A percentile compares a stretch with the other conserved stretches of the same genome.
Conservation (phyloP, 73 alveolate genomes). For the Stentor roeselii region DNA sequence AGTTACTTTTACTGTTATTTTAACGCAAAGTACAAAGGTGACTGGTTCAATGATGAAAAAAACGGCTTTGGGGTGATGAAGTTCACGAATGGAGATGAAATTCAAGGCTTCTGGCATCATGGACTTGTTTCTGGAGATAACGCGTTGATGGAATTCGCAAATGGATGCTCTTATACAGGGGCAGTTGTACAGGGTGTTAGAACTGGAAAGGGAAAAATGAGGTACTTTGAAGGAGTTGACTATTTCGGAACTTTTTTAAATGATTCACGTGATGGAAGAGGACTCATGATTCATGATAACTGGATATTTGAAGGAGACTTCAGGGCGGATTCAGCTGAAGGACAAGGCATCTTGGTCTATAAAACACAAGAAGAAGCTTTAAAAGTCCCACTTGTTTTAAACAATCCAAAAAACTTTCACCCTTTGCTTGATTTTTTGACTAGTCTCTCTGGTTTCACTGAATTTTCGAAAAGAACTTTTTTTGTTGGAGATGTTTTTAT, state of each 20-base stretch:
- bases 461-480: not conserved
- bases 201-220: conserved; percentile 77
- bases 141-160: not conserved
- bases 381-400: not conserved
- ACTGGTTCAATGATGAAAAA: not conserved
- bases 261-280: conserved; percentile 57
- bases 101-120: conserved; percentile 5
- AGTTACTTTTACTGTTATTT: not conserved
- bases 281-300: conserved; percentile 50
- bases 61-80: conserved; percentile 8
- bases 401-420: not conserved
- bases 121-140: not conserved
- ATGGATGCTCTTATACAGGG: conserved; percentile 88
- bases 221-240: conserved; percentile 71
- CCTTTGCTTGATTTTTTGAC: not conserved
- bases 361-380: conserved; percentile 3
- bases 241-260: conserved; percentile 78
- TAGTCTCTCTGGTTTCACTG: not conserved
- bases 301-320: conserved; percentile 68
- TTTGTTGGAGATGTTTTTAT: not conserved
- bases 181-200: conserved; percentile 65
- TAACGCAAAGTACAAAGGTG: not conserved
- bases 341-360: conserved; percentile 49
- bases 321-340: conserved; percentile 61
- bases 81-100: not conserved